Conservation (phyloP, 2,329 filamentous ascomycete species). For the Colletotrichum sp. region DNA sequence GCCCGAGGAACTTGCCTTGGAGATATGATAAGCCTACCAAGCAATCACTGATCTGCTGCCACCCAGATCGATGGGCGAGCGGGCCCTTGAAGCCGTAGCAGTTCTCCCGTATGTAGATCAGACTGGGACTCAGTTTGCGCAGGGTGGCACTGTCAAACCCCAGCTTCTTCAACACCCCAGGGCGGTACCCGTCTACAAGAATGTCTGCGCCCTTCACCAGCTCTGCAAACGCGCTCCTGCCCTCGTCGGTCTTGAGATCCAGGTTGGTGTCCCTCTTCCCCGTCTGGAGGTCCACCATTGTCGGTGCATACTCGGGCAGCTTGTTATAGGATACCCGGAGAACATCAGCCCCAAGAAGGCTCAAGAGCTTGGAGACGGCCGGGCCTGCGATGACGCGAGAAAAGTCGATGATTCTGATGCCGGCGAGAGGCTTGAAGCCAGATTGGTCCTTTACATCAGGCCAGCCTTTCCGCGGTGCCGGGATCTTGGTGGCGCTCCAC, state of each 20-base stretch:
- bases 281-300: background rate
- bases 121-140: background rate
- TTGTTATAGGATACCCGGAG: background rate
- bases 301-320: background rate
- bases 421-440: background rate
- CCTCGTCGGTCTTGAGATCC: background rate
- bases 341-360: background rate
- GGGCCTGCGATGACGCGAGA: background rate
- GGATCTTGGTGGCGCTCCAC: background rate
- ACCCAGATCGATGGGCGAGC: background rate
- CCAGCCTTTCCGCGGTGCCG: background rate
- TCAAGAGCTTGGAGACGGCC: background rate
- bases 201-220: background rate
- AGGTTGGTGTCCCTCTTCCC: background rate
- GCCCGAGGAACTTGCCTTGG: background rate
- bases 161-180: background rate
- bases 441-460: background rate
- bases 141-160: background rate
- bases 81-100: background rate
- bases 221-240: background rate
- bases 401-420: background rate
- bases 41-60: background rate
- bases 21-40: background rate
- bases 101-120: background rate
- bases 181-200: background rate